A percentile compares a stretch with the other conserved stretches of the same genome.
Conservation (phyloP, 345 rosid species). For the Lepidium africanum region DNA sequence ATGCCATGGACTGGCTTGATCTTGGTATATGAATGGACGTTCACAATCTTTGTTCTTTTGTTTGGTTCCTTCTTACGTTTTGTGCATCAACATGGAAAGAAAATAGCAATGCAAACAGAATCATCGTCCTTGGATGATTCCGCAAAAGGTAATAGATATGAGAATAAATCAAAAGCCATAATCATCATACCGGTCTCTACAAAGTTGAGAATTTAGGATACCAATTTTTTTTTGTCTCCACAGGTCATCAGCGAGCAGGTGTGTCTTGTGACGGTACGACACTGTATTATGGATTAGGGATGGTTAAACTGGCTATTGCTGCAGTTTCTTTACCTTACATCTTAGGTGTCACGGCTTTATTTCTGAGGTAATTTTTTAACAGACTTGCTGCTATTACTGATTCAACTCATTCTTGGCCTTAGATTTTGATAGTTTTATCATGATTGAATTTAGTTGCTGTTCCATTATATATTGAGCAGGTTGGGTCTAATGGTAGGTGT, state of each 20-base stretch:
- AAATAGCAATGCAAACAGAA: constrained; percentile 41
- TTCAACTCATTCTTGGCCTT: neutral
- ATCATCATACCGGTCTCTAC: neutral
- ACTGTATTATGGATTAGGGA: constrained; percentile 68
- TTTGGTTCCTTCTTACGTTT: constrained; percentile 69
- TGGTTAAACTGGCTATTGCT: constrained; percentile 56
- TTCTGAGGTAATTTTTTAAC: constrained; percentile 46
- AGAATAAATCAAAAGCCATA: neutral
- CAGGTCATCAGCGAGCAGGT: constrained; percentile 69
- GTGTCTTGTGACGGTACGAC: constrained; percentile 42
- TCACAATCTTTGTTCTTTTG: constrained; percentile 54
- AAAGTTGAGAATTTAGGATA: neutral
- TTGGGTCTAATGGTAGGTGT: constrained; percentile 78
- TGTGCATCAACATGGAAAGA: constrained; percentile 57
- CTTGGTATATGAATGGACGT: constrained; percentile 87
- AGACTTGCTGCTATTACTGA: constrained; percentile 21
- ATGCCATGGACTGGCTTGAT: constrained; percentile 93
- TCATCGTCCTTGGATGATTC: constrained; percentile 50
- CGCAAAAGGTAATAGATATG: constrained; percentile 51
- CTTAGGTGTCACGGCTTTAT: constrained; percentile 74
- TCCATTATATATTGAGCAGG: constrained; percentile 33
- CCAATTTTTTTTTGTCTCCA: neutral
- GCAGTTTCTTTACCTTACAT: constrained; percentile 70
- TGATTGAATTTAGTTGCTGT: neutral
- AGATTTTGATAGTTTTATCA: neutral